These are phyloP conservation scores for Lactifluus rugatus DNA, from an alignment of 768 basidiomycete genomes.

Conservation along the genomic window DNA sequence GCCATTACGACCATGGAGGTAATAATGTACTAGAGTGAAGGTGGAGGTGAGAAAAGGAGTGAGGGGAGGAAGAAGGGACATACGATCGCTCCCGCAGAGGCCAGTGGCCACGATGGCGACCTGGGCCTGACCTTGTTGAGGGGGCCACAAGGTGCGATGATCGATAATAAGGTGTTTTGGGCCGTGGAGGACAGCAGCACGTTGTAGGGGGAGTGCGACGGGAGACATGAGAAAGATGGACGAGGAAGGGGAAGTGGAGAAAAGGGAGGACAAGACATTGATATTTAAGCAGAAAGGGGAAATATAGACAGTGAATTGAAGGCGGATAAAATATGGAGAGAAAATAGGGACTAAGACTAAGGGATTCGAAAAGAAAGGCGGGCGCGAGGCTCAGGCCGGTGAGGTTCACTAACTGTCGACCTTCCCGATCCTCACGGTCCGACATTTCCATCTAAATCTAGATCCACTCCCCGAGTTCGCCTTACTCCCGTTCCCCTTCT, in stretches of 20 bases:
- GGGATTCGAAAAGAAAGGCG: constrained; percentile 1
- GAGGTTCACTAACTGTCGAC: not conserved
- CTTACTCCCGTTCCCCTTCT: not conserved
- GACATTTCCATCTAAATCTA: constrained; percentile 12
- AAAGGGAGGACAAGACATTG: constrained; percentile 12
- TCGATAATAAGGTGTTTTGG: constrained; percentile 76
- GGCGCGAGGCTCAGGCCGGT: not conserved
- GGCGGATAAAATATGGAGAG: not conserved
- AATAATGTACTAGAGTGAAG: constrained; percentile 73
- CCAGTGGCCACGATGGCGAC: constrained; percentile 77
- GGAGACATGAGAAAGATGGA: constrained; percentile 31
- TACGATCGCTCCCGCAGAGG: constrained; percentile 81
- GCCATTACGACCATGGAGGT: constrained; percentile 79
- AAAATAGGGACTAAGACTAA: not conserved
- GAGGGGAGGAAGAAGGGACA: constrained; percentile 24
- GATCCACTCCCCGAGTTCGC: not conserved
- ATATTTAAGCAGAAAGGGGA: constrained; percentile 22
- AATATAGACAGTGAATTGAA: constrained; percentile 28
- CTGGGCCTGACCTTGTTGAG: constrained; percentile 64
- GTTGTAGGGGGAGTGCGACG: constrained; percentile 43
- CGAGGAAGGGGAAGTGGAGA: constrained; percentile 13
- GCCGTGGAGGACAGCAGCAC: constrained; percentile 76
- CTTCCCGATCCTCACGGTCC: constrained; percentile 1
- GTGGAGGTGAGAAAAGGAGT: not conserved
- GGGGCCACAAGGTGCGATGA: constrained; percentile 61